Evolutionary conservation across 495 filamentous ascomycete genomes (phyloP).

Genomic region (Polyplosphaeria fusca): DNA sequence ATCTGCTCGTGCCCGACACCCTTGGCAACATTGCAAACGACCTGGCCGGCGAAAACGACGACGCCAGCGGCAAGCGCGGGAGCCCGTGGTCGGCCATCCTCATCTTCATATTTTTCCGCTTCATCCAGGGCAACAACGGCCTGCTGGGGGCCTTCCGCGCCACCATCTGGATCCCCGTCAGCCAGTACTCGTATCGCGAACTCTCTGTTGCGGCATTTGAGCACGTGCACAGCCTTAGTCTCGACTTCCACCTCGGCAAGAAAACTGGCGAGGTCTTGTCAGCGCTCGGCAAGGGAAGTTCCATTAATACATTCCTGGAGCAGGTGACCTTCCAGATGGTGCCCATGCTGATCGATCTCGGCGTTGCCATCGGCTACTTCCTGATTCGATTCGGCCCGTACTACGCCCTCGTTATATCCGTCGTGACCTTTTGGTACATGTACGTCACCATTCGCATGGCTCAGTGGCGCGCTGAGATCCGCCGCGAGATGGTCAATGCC

Average conservation of each 20-base stretch:
- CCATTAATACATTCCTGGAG: conserved; percentile 95
- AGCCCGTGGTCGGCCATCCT: conserved; percentile 67
- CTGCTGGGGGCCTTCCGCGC: conserved; percentile 77
- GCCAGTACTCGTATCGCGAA: conserved; percentile 93
- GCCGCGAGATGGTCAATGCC: conserved; percentile 89
- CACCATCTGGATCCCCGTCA: conserved; percentile 89
- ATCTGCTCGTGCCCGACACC: conserved; percentile 75
- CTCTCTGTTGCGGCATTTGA: conserved; percentile 93
- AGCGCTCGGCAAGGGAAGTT: conserved; percentile 88
- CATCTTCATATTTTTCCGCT: conserved; percentile 73
- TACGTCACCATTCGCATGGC: conserved; percentile 96
- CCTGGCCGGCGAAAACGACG: conserved; percentile 51
- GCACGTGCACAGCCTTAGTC: conserved; percentile 88
- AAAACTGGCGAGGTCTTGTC: conserved; percentile 94
- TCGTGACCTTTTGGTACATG: conserved; percentile 94
- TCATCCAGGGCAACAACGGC: conserved; percentile 85
- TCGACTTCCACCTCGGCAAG: conserved; percentile 96
- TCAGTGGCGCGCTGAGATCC: conserved; percentile 83
- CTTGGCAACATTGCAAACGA: conserved; percentile 68
- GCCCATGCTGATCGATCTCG: conserved; percentile 89
- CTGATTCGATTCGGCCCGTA: conserved; percentile 76
- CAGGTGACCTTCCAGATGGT: conserved; percentile 92
- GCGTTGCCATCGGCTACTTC: conserved; percentile 84
- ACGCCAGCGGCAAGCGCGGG: neutral
- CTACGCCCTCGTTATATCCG: conserved; percentile 84